Evolutionary conservation across 306 rosid genomes (phyloP).

Genomic region (Corylus heterophylla): DNA sequence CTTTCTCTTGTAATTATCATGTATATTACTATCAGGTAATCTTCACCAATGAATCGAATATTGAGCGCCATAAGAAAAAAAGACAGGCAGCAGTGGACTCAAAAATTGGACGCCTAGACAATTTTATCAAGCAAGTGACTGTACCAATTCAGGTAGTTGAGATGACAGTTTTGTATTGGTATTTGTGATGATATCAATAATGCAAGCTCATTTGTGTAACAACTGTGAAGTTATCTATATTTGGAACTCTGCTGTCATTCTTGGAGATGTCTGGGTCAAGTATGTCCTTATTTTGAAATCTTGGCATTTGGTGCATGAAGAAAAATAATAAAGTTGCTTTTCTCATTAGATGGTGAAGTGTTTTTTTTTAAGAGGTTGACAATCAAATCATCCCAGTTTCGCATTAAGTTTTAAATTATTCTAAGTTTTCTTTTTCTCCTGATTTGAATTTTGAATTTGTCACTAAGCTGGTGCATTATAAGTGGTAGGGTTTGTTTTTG

Average conservation of each 20-base stretch:
- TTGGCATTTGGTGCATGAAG: not conserved
- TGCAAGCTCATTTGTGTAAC: slow-evolving; percentile 17
- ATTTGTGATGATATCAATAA: slow-evolving; percentile 12
- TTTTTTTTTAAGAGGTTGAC: not conserved
- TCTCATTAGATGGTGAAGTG: not conserved
- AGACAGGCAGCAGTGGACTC: slow-evolving; percentile 94
- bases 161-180: slow-evolving; percentile 15
- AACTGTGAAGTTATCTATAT: not conserved
- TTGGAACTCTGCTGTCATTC: slow-evolving; percentile 9
- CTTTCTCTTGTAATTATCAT: slow-evolving; percentile 11
- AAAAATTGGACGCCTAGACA: slow-evolving; percentile 84
- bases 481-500: not conserved
- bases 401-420: not conserved
- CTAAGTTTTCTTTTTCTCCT: not conserved
- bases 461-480: not conserved
- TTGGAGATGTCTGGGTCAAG: slow-evolving; percentile 20
- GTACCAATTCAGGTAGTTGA: slow-evolving; percentile 84
- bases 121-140: slow-evolving; percentile 65
- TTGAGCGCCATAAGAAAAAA: slow-evolving; percentile 90
- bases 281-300: slow-evolving; percentile 18
- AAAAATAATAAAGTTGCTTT: slow-evolving; percentile 9
- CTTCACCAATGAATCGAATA: slow-evolving; percentile 93
- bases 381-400: not conserved
- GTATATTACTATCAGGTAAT: slow-evolving; percentile 59
- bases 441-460: not conserved